Base-by-base conservation (phyloP, 345 rosid genomes). In the Brassica juncea region DNA sequence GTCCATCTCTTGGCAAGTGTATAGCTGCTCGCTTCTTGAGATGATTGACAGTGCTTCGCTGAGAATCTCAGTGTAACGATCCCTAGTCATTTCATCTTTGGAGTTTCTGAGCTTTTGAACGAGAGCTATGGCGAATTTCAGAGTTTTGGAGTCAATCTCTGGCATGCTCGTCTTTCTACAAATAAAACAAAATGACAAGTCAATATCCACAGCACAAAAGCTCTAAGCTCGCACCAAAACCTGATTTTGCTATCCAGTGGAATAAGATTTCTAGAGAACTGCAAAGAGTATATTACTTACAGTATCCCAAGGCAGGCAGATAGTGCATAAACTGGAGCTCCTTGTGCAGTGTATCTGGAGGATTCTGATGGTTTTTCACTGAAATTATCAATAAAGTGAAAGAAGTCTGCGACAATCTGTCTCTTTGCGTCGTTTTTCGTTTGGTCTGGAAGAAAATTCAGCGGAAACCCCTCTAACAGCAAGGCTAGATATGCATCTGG, bases 381-480 rank as follows among this genome's bases (percentile, higher is more conserved):
- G 72, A 85, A 87, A 37, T 80, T 84, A 32, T 82, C 89, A 21
- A 86, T 83, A 81, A 85, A 91, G 73, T 72, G 68, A 81, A 82
- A 75, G 78, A 88, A 93, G 79, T 89, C 94, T 16, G 88, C 71
- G 62, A 83, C 71, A 32, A 95, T 82, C 73, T 83, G 89, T 84
- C 88, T 83, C 71, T 84, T 85, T 16, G 90, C 90, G 5, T 71
- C 61, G 49, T 80, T 82, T 85, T 84, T 87, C 3, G 85, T 54
- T 75, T 75, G 79, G 63, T 85, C 88, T 6, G 94, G 83, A 30
- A 95, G 81, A 67, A 82, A 80, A 80, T 84, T 83, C 71, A 93
- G 66, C 4, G 99, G 89, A 81, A 95, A 90, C 32, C 94, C 96
- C 76, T 95, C 98, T 82, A 82, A 66, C 15, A 95, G 87, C 84